Evolutionary conservation across 768 basidiomycete species (phyloP), one percentile per base, ranked within the genome.

Genomic region (Pleurotus pulmonarius): DNA sequence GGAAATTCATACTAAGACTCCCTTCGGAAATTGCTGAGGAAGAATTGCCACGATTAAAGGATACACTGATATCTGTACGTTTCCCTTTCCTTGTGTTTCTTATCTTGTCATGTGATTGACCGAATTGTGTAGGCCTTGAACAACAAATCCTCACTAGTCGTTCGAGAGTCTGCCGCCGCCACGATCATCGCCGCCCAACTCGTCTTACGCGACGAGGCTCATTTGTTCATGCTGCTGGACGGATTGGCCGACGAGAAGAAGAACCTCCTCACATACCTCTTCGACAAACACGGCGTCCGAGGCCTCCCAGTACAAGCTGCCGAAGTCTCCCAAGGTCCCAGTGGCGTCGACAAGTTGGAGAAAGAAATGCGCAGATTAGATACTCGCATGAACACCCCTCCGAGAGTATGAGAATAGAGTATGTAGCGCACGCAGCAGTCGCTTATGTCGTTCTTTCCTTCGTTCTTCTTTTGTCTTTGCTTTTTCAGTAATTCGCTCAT

Each of bases 191-290:
- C 92, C 12, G 88, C 90, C 0, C 92, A 94, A 62, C 75, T 92
- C 29, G 85, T 93, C 55, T 73, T 94, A 40, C 82, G 84, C 22
- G 92, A 94, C 64, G 92, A 94, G 66, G 84, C 85, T 0, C 90
- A 92, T 61, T 75, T 94, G 1, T 94, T 94, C 63, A 75, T 83
- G 38, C 80, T 94, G 15, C 73, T 94, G 45, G 89, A 91, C 56
- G 89, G 88, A 4, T 76, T 94, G 41, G 84, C 90, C n/a, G 88
- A 92, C 58, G 90, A 91, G 63, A 92, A 94, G 78, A 93, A 92
- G 77, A 93, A 94, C 65, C 75, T 94, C 15, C 74, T 94, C 48
- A 92, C 92, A 1, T 94, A 94, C 61, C 75, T 92, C 56, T 94
- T 94, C 61, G 92, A 93, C 68, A 94, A 93, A 68, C 89, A 93